Evolutionary conservation across 176 grass and related monocot genomes (phyloP).

Genomic region (Cenchrus americanus): DNA sequence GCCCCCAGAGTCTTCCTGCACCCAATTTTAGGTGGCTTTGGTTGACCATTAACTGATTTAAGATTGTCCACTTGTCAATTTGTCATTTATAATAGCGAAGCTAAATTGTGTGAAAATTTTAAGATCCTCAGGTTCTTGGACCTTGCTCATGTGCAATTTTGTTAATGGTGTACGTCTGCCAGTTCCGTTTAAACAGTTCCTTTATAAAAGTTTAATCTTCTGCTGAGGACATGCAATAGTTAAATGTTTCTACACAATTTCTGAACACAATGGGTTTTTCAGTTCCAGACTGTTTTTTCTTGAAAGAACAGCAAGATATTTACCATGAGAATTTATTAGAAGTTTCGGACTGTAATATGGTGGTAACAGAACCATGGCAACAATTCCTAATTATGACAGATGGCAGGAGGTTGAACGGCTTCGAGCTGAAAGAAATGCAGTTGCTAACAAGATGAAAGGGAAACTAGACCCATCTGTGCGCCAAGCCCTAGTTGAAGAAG

Average conservation of each 20-base stretch:
- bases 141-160: background rate
- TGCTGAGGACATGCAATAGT: background rate
- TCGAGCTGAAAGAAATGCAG: conserved; percentile 86
- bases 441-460: conserved; percentile 97
- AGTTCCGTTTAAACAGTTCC: background rate
- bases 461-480: conserved; percentile 85
- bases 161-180: background rate
- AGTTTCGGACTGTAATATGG: conserved; percentile 39
- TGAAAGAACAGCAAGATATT: too few species aligned
- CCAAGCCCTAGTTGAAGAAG: conserved; percentile 92
- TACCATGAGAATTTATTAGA: too few species aligned
- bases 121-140: background rate
- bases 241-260: background rate
- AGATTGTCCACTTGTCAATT: background rate
- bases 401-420: conserved; percentile 96
- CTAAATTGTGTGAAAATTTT: background rate
- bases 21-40: background rate
- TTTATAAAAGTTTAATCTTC: background rate
- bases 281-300: background rate
- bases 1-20: too few species aligned
- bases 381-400: conserved; percentile 91
- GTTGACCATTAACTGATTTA: conserved; percentile 6
- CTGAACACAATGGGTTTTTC: conserved; percentile 26
- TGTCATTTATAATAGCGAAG: background rate
- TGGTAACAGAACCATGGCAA: conserved; percentile 59